Base-by-base conservation (phyloP, 768 basidiomycete genomes). In the Crucibulum laeve region DNA sequence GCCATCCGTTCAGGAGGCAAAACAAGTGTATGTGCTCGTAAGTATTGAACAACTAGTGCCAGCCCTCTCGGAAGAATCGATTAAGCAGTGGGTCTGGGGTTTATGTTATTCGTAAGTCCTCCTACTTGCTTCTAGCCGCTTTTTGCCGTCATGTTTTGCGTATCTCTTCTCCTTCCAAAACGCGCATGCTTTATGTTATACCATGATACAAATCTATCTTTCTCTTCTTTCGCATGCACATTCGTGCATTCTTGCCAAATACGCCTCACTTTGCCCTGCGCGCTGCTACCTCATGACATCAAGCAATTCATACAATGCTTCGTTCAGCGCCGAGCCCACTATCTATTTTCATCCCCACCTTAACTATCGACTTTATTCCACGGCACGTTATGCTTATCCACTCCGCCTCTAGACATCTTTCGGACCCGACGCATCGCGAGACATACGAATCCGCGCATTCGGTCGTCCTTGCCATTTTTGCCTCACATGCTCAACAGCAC, bases 381-480 rank as follows among this genome's bases (percentile, higher is more conserved):
- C 30, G 13, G 11, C 30, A 15, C 11, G 15, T 32, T 11, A 3
- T 32, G 30, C 30, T 32, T 32, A 32, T 15, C 30, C 30, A 32
- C 30, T 32, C 30, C 13, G 42, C 17, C 21, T 34, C 32, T 52
- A 90, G 88, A 14, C 76, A 84, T 56, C 68, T 91, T 22, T 71
- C 67, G 42, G 73, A 82, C 44, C 51, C 79, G 13, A 58, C 65
- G 4, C 70, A 87, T 50, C 79, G 85, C 25, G 86, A 91, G 50
- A 80, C 80, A n/a, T 93, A 81, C 53, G 91, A 94, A 59, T 85
- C 88, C 0, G 81, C 90, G 1, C 91, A 93, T 58, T 92, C 91
- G 6, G 87, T 88, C 21, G 64, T 93, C 25, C 68, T 94, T 11
- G 74, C 90, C 3, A 69, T 90, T 30, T 84, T 91, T 55, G 75